phyloP scores from a whole-genome alignment of 2,329 filamentous ascomycete species.

The Penicillium sp. region DNA sequence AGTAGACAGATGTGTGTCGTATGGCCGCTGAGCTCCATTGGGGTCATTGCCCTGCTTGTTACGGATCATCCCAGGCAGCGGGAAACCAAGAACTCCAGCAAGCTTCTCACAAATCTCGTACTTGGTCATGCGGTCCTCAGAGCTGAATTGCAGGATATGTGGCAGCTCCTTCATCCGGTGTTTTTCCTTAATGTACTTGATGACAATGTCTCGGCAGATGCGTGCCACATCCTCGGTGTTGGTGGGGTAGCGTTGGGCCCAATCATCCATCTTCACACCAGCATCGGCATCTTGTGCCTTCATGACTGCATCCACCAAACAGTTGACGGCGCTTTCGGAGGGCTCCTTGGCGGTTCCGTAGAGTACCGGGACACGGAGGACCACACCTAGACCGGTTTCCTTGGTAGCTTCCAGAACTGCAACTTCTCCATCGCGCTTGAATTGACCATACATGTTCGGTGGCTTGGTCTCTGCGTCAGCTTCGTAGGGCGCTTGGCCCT shows the following conservation, averaged over 20 bases:
- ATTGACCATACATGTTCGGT: constrained; percentile 76
- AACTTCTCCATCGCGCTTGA: constrained; percentile 69
- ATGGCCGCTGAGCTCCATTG: constrained; percentile 73
- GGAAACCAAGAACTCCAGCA: constrained; percentile 75
- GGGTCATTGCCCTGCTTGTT: constrained; percentile 72
- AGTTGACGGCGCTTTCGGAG: constrained; percentile 79
- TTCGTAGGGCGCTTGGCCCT: constrained; percentile 84
- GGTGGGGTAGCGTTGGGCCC: constrained; percentile 80
- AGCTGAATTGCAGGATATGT: constrained; percentile 76
- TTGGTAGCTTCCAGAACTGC: constrained; percentile 66
- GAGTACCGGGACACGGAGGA: constrained; percentile 78
- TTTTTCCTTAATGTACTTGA: constrained; percentile 61
- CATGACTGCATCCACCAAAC: constrained; percentile 73
- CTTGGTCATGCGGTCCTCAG: constrained; percentile 84
- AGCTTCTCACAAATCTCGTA: constrained; percentile 82
- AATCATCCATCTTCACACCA: constrained; percentile 78
- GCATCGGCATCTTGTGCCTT: constrained; percentile 65
- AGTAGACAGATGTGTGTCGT: constrained; percentile 84
- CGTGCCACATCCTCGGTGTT: constrained; percentile 85
- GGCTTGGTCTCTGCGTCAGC: constrained; percentile 63
- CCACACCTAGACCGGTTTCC: constrained; percentile 59
- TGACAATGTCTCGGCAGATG: constrained; percentile 72
- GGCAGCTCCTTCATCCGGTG: constrained; percentile 60
- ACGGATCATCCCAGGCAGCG: constrained; percentile 63
- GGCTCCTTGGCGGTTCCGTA: constrained; percentile 74